phyloP scores from a whole-genome alignment of 177 flowering plant species.

The Telopea speciosissima region DNA sequence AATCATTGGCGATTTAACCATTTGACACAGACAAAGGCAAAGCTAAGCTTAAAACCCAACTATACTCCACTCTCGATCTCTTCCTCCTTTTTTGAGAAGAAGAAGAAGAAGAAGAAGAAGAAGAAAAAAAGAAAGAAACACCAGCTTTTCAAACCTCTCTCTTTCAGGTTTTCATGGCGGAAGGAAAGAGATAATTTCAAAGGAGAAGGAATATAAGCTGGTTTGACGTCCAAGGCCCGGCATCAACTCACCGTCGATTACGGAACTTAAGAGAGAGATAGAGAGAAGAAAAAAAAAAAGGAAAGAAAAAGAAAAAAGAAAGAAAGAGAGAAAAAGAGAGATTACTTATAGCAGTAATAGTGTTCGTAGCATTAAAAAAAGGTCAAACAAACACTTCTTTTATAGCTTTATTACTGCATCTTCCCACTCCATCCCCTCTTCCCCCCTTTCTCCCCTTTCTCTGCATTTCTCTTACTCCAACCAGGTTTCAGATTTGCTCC shows the following conservation, averaged over 20 bases:
- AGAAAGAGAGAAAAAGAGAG: too few species aligned
- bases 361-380: background rate
- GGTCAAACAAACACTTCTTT: slow-evolving; percentile 15
- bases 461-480: background rate
- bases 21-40: slow-evolving; percentile 8
- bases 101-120: too few species aligned
- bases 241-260: slow-evolving; percentile 25
- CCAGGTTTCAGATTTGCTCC: background rate
- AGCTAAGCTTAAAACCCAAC: slow-evolving; percentile 9
- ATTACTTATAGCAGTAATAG: background rate
- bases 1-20: slow-evolving; percentile 16
- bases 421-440: background rate
- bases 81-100: background rate
- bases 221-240: slow-evolving; percentile 51
- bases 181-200: slow-evolving; percentile 3
- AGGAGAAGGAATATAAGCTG: slow-evolving; percentile 13
- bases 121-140: too few species aligned
- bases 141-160: slow-evolving; percentile 11
- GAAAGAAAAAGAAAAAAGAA: too few species aligned
- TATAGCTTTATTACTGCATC: background rate
- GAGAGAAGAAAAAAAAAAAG: too few species aligned
- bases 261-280: slow-evolving; percentile 10
- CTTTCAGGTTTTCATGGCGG: slow-evolving; percentile 16
- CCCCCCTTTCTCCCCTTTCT: slow-evolving; percentile 1
- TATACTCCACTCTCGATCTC: background rate